Evolutionary conservation across 208 protist genomes (phyloP).

Genomic region (Cochliopodium minus): DNA sequence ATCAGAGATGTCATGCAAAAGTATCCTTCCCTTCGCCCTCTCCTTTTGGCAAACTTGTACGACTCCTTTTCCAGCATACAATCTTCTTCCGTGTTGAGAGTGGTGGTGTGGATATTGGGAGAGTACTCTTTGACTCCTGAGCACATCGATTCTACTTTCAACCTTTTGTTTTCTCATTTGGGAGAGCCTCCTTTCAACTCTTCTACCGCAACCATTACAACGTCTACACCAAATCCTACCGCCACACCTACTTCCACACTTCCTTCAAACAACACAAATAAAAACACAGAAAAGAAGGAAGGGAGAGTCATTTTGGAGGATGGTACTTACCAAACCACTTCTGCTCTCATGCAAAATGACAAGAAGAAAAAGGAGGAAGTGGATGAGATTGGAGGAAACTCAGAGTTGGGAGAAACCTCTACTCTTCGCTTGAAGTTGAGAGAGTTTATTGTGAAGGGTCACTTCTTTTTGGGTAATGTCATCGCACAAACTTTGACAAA

Average conservation of each 20-base stretch:
- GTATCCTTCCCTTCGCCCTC: conserved; percentile 52
- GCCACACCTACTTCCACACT: not conserved
- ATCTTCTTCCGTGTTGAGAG: conserved; percentile 42
- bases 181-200: too few relatives aligned
- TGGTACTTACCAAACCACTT: not conserved
- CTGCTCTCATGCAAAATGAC: not conserved
- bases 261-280: not conserved
- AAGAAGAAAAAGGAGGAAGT: not conserved
- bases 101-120: conserved; percentile 74
- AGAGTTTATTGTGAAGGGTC: conserved; percentile 43
- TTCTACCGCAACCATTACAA: too few relatives aligned
- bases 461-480: conserved; percentile 74
- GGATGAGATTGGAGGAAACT: not conserved
- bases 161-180: too few relatives aligned
- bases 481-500: conserved; percentile 70
- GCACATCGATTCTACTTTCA: conserved; percentile 36
- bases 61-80: conserved; percentile 42
- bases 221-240: too few relatives aligned
- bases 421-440: too few relatives aligned
- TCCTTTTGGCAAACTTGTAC: conserved; percentile 36
- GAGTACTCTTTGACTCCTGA: conserved; percentile 46
- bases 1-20: conserved; percentile 74
- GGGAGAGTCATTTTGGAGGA: not conserved
- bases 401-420: too few relatives aligned
- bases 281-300: not conserved